Evolutionary conservation across 2,329 filamentous ascomycete genomes (phyloP), one percentile per base, ranked within the genome.

Genomic region (Macroventuria anomochaeta): DNA sequence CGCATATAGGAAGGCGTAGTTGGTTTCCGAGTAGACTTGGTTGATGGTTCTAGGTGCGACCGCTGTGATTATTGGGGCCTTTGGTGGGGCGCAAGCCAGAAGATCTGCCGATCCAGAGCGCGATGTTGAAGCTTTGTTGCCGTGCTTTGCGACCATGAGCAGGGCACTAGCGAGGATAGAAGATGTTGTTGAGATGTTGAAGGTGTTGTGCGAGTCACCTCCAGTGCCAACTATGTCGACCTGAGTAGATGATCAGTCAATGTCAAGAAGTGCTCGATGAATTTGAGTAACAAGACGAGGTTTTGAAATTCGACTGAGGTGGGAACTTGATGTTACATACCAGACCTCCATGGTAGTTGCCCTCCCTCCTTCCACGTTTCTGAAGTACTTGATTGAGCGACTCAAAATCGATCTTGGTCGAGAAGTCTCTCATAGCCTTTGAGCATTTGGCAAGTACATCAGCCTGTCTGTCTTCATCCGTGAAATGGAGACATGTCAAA

Each of bases 201-300:
- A 99, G 28, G 95, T 99, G 75, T 96, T 91, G 81, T 97, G 93
- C 17, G 89, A 88, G 79, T 99, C 95, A 70, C 95, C 95, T 62
- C 95, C 95, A 7, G 95, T 99, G 64, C 95, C 95, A 53, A 99
- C 95, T 73, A 99, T 97, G 75, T 99, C 95, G 73, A 93, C 87
- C 83, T 86, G 59, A 28, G n/a, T 6, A 23, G 3, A 20, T 13
- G 13, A 31, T 52, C 36, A 52, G 48, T 18, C 8, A 26, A 13
- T 42, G 5, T 62, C 26, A 60, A 31, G 1, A 18, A 36, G 23
- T 25, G 23, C 8, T 25, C 8, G 23, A 25, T 25, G 23, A 5
- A 25, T 5, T 25, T 25, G 5, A 25, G 8, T 5, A 25, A 25
- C 8, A 25, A 25, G n/a, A n/a, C n/a, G n/a, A 5, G 23, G 23